These are phyloP conservation scores for Geotrichum phurueaensis DNA, from an alignment of 1,139 yeast species.

Conservation along the genomic window DNA sequence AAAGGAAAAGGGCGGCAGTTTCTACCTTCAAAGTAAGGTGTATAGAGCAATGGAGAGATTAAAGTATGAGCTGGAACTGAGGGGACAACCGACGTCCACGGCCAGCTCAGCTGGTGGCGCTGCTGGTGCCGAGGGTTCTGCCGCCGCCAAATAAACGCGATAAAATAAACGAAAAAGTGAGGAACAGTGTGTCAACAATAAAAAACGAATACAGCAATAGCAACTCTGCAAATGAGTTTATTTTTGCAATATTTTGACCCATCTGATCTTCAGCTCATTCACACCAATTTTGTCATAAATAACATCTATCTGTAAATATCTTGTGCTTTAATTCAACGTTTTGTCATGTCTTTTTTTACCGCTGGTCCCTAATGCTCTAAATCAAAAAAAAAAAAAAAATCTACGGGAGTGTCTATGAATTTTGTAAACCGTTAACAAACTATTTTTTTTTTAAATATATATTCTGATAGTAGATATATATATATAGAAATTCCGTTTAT, in stretches of 20 bases:
- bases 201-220: not conserved
- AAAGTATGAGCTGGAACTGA: conserved; percentile 43
- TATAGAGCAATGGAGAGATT: conserved; percentile 73
- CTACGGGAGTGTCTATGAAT: not conserved
- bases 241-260: not conserved
- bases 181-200: not conserved
- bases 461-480: too few species aligned
- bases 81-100: conserved; percentile 10
- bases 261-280: not conserved
- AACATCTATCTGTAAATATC: not conserved
- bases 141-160: conserved; percentile 2
- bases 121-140: not conserved
- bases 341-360: not conserved
- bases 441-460: too few species aligned
- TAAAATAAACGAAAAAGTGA: not conserved
- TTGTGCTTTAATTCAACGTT: not conserved
- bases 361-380: not conserved
- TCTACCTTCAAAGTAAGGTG: conserved; percentile 86
- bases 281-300: not conserved
- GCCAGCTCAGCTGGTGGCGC: conserved; percentile 3
- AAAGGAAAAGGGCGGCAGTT: conserved; percentile 90
- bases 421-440: too few species aligned
- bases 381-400: not conserved
- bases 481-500: too few species aligned
- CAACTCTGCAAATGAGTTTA: not conserved